Evolutionary conservation across 2,329 filamentous ascomycete species (phyloP), one percentile per base, ranked within the genome.

Genomic region (Fusarium sp.): DNA sequence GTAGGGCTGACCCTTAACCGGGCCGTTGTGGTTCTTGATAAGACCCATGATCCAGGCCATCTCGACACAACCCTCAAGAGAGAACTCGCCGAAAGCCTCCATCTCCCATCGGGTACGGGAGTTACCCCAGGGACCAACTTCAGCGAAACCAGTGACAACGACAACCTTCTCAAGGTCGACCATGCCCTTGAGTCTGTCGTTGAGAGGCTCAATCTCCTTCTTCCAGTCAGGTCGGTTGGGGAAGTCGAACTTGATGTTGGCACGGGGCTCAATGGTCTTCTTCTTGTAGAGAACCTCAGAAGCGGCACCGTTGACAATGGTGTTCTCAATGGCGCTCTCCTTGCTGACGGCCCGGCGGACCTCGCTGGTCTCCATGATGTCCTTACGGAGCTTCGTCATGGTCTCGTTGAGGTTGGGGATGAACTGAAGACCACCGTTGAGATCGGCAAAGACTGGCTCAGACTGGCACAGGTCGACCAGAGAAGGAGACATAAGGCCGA

Each of bases 11-110:
- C 97, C 97, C 87, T 99, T 99, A 82, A 99, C 91, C 35, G 93
- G 92, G 20, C 97, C 97, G 78, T 98, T 98, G 87, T 98, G 94
- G 84, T 99, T 97, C 89, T 96, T 98, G 87, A 99, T 98, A 69
- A 98, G 91, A 81, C 97, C 97, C 96, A 98, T 99, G 84, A 99
- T 95, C 97, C 97, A 99, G 35, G 97, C 95, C 97, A 99, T 99
- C 85, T 99, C 97, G 70, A 99, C 93, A 80, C 97, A 98, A 33
- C 97, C 97, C 84, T 99, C 97, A 15, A 99, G 90, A 10, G 97
- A 98, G 87, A 99, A 99, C 81, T 98, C 90, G 81, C 97, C 97
- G 76, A 95, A 92, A 2, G 97, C 95, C 84, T 99, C 97, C 96
- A 99, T 99, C 87, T 99, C 97, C 97, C 97, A 99, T 72, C 97